These are phyloP conservation scores for Magnaporthales sp. DNA, from an alignment of 2,329 filamentous ascomycete species.

Conservation along the genomic window DNA sequence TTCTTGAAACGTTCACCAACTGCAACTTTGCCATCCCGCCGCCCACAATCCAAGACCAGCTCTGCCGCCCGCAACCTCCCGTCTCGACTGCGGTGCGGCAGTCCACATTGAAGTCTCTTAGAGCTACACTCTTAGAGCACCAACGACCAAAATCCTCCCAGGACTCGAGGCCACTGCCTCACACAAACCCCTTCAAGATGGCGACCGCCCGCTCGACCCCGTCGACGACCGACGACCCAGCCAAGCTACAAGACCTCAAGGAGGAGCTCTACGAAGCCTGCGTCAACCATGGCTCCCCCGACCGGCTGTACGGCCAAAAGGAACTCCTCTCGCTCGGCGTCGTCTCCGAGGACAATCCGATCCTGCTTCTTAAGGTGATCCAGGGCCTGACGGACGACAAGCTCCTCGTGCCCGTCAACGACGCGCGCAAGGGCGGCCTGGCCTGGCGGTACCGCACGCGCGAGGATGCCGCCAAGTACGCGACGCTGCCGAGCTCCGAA, in stretches of 20 bases:
- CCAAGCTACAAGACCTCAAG: conserved; percentile 43
- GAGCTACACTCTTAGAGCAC: background rate
- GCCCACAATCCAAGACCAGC: background rate
- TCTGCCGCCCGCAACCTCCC: background rate
- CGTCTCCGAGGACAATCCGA: conserved; percentile 45
- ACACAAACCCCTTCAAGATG: conserved; percentile 8
- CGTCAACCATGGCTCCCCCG: conserved; percentile 36
- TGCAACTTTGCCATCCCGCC: background rate
- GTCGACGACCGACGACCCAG: conserved; percentile 15
- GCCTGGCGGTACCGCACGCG: conserved; percentile 51
- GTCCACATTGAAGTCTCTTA: background rate
- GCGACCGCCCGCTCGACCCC: conserved; percentile 11
- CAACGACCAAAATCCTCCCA: background rate
- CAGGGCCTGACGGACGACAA: conserved; percentile 52
- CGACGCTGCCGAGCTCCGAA: conserved; percentile 58
- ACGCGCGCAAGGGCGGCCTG: conserved; percentile 28
- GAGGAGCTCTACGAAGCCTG: conserved; percentile 48
- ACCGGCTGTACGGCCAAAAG: conserved; percentile 46
- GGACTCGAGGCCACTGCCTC: background rate
- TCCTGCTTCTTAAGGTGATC: conserved; percentile 45
- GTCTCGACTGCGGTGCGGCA: background rate
- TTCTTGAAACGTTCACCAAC: background rate
- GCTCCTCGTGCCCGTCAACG: conserved; percentile 42
- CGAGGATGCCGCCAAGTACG: conserved; percentile 57
- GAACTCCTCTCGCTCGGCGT: conserved; percentile 49